Evolutionary conservation across 2,329 filamentous ascomycete genomes (phyloP), one percentile per base, ranked within the genome.

Genomic region (Venturia nashicola): DNA sequence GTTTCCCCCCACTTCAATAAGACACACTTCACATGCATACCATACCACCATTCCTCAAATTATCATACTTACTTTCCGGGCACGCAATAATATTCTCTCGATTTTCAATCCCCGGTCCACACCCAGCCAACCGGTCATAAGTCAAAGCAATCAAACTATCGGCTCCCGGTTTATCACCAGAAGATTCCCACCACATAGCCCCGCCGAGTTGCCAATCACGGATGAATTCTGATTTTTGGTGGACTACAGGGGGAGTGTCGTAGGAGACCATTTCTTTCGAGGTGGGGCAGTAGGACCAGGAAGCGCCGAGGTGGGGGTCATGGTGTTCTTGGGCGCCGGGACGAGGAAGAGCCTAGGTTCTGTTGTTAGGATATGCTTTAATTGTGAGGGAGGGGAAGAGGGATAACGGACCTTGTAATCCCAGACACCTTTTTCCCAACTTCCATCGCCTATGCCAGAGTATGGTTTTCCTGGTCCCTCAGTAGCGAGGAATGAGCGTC

Each of bases 111-210:
- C n/a, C 75, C 73, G 46, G 72, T 70, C 43, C 69, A 54, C 61
- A 63, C 7, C 48, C 42, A 9, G 39, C 43, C 23, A 64, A 23
- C 72, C 1, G 76, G 75, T 5, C 76, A 76, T 42, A 79, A 66
- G 16, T 73, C 16, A 46, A 18, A 32, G 46, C 69, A 62, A 80
- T 91, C 71, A 97, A 72, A 69, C 89, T 93, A 0, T 80, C 77
- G 12, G 74, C 74, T 0, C 85, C 86, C 2, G 75, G 71, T 71
- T 86, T 86, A 72, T 97, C 93, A 0, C 84, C 86, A 70, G 88
- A 93, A 69, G 85, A 90, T 77, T 97, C 92, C 90, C 90, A 95
- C 91, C 91, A 97, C 92, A 97, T 97, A 20, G 83, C 90, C n/a
- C 93, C 93, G 1, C 91, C 92, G 0, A 97, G 80, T 0, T 83